Percentiles rank a stretch among this genome's conserved stretches.
These are phyloP conservation scores for Dacryopinax primogenitus DNA, from an alignment of 768 basidiomycete species.

Conservation along the genomic window DNA sequence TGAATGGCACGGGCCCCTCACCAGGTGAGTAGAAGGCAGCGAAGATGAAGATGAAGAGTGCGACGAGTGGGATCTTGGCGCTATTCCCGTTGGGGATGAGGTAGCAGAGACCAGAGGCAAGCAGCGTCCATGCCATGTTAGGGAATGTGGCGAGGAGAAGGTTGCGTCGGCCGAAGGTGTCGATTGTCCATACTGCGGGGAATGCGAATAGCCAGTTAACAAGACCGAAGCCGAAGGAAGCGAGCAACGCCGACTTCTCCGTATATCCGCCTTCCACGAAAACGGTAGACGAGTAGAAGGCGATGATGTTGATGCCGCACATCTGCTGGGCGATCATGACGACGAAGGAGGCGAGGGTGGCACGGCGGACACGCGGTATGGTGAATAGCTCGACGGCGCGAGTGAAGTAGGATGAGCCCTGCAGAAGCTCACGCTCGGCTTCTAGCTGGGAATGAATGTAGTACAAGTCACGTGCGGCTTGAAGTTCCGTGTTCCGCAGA, in stretches of 20 bases:
- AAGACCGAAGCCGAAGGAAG: constrained; percentile 27
- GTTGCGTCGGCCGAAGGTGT: constrained; percentile 20
- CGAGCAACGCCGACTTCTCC: constrained; percentile 22
- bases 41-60: constrained; percentile 27
- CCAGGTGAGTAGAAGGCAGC: constrained; percentile 18
- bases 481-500: constrained; percentile 27
- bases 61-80: constrained; percentile 34
- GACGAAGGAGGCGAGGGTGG: constrained; percentile 26
- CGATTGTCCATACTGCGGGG: constrained; percentile 43
- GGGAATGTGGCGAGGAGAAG: constrained; percentile 29
- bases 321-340: constrained; percentile 30
- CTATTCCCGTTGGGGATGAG: constrained; percentile 28
- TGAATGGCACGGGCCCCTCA: constrained; percentile 17
- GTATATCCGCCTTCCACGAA: constrained; percentile 28
- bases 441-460: constrained; percentile 29
- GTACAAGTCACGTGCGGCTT: constrained; percentile 32
- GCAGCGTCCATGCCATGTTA: constrained; percentile 34
- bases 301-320: constrained; percentile 30
- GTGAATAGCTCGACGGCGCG: constrained; percentile 30
- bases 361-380: constrained; percentile 29
- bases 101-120: constrained; percentile 31
- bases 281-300: constrained; percentile 32
- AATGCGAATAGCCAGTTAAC: constrained; percentile 36
- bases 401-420: constrained; percentile 24
- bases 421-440: constrained; percentile 25